These are phyloP conservation scores for Salix exigua DNA, from an alignment of 345 rosid species.

Conservation along the genomic window DNA sequence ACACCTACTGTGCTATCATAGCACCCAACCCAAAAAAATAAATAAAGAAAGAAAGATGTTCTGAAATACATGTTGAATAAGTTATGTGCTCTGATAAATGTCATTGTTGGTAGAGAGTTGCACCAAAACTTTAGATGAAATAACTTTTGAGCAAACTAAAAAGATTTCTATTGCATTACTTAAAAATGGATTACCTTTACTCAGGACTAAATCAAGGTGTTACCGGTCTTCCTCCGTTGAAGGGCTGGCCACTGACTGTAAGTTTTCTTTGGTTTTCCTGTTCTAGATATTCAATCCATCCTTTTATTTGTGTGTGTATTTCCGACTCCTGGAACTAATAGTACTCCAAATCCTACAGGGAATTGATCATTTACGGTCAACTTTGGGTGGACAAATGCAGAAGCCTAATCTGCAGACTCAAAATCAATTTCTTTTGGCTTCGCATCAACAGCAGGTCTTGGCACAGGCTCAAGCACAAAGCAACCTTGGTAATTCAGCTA, in stretches of 20 bases:
- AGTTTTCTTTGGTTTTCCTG: slow-evolving; percentile 19
- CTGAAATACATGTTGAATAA: too few species aligned
- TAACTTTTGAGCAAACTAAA: background rate
- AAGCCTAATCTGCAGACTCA: slow-evolving; percentile 45
- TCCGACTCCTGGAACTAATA: background rate
- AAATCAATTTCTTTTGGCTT: slow-evolving; percentile 48
- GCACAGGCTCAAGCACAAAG: slow-evolving; percentile 51
- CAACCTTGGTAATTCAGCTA: slow-evolving; percentile 44
- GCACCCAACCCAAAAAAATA: too few species aligned
- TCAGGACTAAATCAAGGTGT: slow-evolving; percentile 54
- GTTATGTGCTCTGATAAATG: too few species aligned
- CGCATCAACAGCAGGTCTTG: slow-evolving; percentile 55
- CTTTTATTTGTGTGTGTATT: background rate
- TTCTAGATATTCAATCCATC: background rate
- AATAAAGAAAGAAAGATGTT: too few species aligned
- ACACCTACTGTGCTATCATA: too few species aligned
- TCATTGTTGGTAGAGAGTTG: too few species aligned
- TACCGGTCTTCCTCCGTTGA: slow-evolving; percentile 58
- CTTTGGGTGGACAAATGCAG: slow-evolving; percentile 48
- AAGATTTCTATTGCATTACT: background rate
- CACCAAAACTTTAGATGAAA: too few species aligned
- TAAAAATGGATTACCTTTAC: background rate
- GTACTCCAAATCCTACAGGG: slow-evolving; percentile 34
- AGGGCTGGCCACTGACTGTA: slow-evolving; percentile 71
- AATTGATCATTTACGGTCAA: slow-evolving; percentile 47